phyloP scores from a whole-genome alignment of 345 rosid species.

The Ceriops decandra region DNA sequence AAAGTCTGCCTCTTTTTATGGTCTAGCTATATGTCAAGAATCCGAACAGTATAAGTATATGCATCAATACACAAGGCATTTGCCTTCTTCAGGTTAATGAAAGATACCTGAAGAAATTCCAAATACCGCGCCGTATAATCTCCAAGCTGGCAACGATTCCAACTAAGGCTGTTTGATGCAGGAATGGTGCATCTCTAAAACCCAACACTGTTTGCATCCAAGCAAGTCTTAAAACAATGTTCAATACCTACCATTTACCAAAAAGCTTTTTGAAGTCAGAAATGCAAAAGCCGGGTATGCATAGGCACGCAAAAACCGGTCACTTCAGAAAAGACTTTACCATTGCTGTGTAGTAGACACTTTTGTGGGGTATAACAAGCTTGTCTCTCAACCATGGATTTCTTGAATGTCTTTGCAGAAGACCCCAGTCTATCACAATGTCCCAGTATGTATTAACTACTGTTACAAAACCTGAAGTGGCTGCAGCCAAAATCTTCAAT shows the following conservation, averaged over 20 bases:
- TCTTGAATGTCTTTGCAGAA: conserved; percentile 45
- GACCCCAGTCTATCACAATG: conserved; percentile 75
- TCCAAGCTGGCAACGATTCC: conserved; percentile 61
- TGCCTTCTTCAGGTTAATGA: neutral
- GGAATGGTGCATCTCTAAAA: conserved; percentile 45
- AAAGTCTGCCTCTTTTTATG: no score
- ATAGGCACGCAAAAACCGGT: no score
- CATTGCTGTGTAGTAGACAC: conserved; percentile 67
- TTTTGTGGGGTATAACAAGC: conserved; percentile 47
- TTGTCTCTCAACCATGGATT: conserved; percentile 87
- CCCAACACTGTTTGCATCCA: conserved; percentile 77
- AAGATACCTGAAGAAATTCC: conserved; percentile 78
- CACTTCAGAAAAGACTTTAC: conserved; percentile 28
- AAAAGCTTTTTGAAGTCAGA: neutral
- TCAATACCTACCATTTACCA: conserved; percentile 47
- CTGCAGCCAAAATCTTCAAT: conserved; percentile 48
- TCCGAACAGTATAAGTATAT: no score
- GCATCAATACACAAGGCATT: no score
- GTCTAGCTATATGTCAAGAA: no score
- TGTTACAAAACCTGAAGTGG: conserved; percentile 51
- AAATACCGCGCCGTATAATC: conserved; percentile 77
- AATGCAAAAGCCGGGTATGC: neutral
- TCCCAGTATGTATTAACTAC: conserved; percentile 62
- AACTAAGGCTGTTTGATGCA: conserved; percentile 49
- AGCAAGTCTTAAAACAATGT: conserved; percentile 64